Percentiles rank a stretch among this genome's conserved stretches.
Evolutionary conservation across 306 rosid species (phyloP).

Genomic region (Clitoria ternatea): DNA sequence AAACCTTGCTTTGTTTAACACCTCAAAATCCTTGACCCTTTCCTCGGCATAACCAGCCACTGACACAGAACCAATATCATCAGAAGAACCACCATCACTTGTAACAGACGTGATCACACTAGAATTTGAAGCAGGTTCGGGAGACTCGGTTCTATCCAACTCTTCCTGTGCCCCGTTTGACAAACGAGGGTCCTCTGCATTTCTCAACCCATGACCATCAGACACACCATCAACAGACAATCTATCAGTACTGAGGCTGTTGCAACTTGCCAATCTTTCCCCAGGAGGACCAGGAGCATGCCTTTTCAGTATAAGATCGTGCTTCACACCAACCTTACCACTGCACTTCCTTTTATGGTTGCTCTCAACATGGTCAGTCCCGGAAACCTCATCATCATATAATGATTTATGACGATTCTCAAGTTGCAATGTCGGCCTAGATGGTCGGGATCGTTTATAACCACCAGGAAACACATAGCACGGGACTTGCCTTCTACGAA

Average conservation of each 20-base stretch:
- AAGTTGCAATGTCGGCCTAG: slow-evolving; percentile 22
- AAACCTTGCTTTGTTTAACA: slow-evolving; percentile 25
- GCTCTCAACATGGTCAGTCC: slow-evolving; percentile 24
- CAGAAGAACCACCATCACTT: slow-evolving; percentile 58
- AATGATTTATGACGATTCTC: slow-evolving; percentile 15
- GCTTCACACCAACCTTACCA: slow-evolving; percentile 22
- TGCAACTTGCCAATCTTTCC: slow-evolving; percentile 16
- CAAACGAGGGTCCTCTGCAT: slow-evolving; percentile 18
- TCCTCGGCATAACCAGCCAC: slow-evolving; percentile 35
- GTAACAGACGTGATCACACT: slow-evolving; percentile 49
- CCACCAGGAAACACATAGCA: slow-evolving; percentile 44
- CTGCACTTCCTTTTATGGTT: slow-evolving; percentile 40
- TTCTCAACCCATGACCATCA: slow-evolving; percentile 26
- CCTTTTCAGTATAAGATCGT: slow-evolving; percentile 24
- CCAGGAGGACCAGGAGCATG: slow-evolving; percentile 32
- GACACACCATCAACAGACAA: slow-evolving; percentile 12
- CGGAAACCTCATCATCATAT: slow-evolving; percentile 19
- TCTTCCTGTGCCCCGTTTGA: slow-evolving; percentile 31
- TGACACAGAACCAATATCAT: slow-evolving; percentile 44
- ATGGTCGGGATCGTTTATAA: slow-evolving; percentile 30
- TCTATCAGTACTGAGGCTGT: not conserved
- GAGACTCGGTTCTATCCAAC: slow-evolving; percentile 33
- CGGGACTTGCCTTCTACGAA: slow-evolving; percentile 49
- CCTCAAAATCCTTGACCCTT: slow-evolving; percentile 35
- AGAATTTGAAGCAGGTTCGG: slow-evolving; percentile 51